Percentiles rank a stretch among this genome's conserved stretches.
Conservation (phyloP, 768 basidiomycete genomes). For the Phaeotremella fagi region DNA sequence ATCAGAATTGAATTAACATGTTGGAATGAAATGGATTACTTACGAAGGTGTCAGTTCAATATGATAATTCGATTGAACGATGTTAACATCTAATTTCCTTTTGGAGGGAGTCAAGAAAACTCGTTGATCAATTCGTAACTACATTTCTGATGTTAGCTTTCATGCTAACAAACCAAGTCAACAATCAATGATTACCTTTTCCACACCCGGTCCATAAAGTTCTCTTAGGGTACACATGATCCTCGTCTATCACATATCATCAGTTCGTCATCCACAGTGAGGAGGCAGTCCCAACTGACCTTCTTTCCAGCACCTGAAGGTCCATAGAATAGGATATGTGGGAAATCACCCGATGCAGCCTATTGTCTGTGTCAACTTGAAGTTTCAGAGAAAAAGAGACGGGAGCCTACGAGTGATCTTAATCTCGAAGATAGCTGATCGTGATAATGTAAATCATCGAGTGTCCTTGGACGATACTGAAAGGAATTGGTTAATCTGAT, state of each 20-base stretch:
- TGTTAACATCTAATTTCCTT: slow-evolving; percentile 89
- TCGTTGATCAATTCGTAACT: slow-evolving; percentile 97
- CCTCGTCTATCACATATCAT: slow-evolving; percentile 56
- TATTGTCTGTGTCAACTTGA: slow-evolving; percentile 36
- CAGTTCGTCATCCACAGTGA: slow-evolving; percentile 5
- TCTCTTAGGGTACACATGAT: slow-evolving; percentile 83
- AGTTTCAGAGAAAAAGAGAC: slow-evolving; percentile 3
- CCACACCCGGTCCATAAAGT: slow-evolving; percentile 83
- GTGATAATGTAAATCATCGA: slow-evolving; percentile 88
- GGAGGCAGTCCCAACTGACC: slow-evolving; percentile 30
- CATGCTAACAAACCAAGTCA: no score
- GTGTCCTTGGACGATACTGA: slow-evolving; percentile 76
- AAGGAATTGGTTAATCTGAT: neutral
- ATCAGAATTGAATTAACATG: neutral
- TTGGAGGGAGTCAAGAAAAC: slow-evolving; percentile 91
- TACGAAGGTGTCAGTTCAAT: slow-evolving; percentile 96
- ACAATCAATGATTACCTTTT: no score
- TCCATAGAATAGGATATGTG: slow-evolving; percentile 95
- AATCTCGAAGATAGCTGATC: slow-evolving; percentile 70
- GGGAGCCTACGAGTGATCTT: slow-evolving; percentile 61
- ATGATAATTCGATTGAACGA: slow-evolving; percentile 97
- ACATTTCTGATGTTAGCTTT: no score
- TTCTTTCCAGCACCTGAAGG: slow-evolving; percentile 98
- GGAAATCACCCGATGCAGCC: slow-evolving; percentile 90
- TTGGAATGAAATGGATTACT: slow-evolving; percentile 17